phyloP scores from a whole-genome alignment of 345 rosid species.

The Eucalyptus pumila region DNA sequence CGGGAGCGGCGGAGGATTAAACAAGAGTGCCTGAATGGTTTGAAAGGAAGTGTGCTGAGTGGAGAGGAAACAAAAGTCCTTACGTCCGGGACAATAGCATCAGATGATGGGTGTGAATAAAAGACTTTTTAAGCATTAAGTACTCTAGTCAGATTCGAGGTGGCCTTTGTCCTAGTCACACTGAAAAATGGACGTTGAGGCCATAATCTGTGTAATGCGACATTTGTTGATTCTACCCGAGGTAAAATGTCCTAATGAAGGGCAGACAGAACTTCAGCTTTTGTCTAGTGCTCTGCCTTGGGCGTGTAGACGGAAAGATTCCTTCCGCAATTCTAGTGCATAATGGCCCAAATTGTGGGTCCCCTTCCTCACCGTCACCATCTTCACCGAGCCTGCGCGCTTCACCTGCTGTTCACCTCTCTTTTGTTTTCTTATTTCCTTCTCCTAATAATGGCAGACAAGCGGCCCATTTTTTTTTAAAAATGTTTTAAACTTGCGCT shows the following conservation, averaged over 20 bases:
- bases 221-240: too few relatives aligned
- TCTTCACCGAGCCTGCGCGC: not conserved
- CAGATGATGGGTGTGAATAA: not conserved
- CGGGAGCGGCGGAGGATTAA: not conserved
- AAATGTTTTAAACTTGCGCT: not conserved
- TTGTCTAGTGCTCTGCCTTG: rapidly evolving
- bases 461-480: not conserved
- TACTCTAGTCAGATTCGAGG: not conserved
- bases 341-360: not conserved
- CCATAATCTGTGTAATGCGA: too few relatives aligned
- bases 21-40: not conserved
- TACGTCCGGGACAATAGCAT: not conserved
- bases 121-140: not conserved
- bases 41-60: not conserved
- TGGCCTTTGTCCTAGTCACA: rapidly evolving
- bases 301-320: too few relatives aligned
- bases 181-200: too few relatives aligned
- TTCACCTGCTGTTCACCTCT: not conserved
- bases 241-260: too few relatives aligned
- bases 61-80: not conserved
- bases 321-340: too few relatives aligned
- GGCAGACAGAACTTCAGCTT: too few relatives aligned
- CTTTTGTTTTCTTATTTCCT: not conserved
- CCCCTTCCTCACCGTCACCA: not conserved
- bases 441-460: not conserved